Conservation (phyloP, 2,329 filamentous ascomycete genomes). For the Tolypocladium inflatum region DNA sequence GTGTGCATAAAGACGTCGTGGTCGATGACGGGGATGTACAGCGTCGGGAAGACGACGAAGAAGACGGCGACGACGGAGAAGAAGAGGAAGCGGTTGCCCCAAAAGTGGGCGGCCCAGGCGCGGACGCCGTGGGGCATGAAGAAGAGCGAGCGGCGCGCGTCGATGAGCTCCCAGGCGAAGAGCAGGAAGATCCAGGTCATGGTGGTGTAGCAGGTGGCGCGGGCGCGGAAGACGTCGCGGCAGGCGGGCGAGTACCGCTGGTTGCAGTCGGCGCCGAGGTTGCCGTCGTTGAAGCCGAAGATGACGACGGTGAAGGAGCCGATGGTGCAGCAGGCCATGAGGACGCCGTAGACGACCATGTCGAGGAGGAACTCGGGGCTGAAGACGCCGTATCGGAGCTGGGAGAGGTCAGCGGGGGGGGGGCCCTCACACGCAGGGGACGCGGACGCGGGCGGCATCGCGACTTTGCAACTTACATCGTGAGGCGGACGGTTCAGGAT, state of each 20-base stretch:
- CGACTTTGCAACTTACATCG: conserved; percentile 28
- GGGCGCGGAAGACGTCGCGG: conserved; percentile 55
- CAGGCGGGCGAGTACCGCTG: conserved; percentile 41
- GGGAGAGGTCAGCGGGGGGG: not conserved
- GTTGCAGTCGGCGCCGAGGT: conserved; percentile 53
- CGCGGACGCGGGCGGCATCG: not conserved
- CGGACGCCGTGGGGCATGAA: conserved; percentile 58
- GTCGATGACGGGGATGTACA: conserved; percentile 50
- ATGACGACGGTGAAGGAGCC: conserved; percentile 41
- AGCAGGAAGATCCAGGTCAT: conserved; percentile 68
- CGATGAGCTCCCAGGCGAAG: conserved; percentile 67
- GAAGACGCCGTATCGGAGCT: conserved; percentile 46
- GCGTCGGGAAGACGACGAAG: conserved; percentile 35
- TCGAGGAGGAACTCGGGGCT: conserved; percentile 55
- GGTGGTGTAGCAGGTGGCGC: conserved; percentile 64
- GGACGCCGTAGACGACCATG: conserved; percentile 57
- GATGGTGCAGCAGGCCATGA: conserved; percentile 53
- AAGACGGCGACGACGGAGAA: conserved; percentile 43
- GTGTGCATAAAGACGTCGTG: conserved; percentile 47
- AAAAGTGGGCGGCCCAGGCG: conserved; percentile 57
- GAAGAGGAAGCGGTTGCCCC: conserved; percentile 64
- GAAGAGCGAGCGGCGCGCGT: conserved; percentile 63
- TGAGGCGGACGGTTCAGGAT: conserved; percentile 61
- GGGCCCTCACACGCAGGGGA: no score
- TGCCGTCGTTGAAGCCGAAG: conserved; percentile 36